Evolutionary conservation across 768 basidiomycete genomes (phyloP), one percentile per base, ranked within the genome.

Genomic region (Kwoniella europaea): DNA sequence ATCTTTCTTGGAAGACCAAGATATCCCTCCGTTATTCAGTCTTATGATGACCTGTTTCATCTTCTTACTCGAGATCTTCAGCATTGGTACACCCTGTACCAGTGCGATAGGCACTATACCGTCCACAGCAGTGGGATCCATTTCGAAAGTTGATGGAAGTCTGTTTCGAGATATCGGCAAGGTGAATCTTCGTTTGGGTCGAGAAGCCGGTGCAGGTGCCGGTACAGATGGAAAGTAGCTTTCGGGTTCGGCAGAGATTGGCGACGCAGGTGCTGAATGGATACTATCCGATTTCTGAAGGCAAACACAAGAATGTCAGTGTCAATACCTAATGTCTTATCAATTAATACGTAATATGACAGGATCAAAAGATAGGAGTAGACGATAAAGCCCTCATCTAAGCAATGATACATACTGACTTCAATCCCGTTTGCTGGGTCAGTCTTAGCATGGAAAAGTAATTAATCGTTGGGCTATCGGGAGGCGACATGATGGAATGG

Each of bases 21-120:
- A 60, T 16, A 81, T 81, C 29, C 62, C 88, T 79, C 94, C 92
- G 1, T 91, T 87, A 69, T 93, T 91, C 9, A 96, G 84, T 55
- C 87, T 86, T 81, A 94, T 91, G 4, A 90, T 75, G 43, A 89
- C 86, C 57, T 86, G 88, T 81, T 92, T 92, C 79, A 90, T 88
- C 74, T 90, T 91, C 84, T 90, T 91, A 29, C 88, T 87, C 1
- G 92, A 90, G 16, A 95, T 90, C 78, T 96, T 97, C 73, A 89
- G 89, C 90, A 96, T 91, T 0, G 87, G 87, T 27, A 80, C 79
- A 18, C 81, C 81, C 13, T 67, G 65, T 4, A 50, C 53, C 41
- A 83, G 68, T 2, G 74, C 58, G 7, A 50, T 10, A 1, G 80
- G 80, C 4, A 78, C 66, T 20, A 60, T 35, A 4, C 52, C 18